Conservation (phyloP, 2,329 filamentous ascomycete species). For the Talaromyces rugulosus region DNA sequence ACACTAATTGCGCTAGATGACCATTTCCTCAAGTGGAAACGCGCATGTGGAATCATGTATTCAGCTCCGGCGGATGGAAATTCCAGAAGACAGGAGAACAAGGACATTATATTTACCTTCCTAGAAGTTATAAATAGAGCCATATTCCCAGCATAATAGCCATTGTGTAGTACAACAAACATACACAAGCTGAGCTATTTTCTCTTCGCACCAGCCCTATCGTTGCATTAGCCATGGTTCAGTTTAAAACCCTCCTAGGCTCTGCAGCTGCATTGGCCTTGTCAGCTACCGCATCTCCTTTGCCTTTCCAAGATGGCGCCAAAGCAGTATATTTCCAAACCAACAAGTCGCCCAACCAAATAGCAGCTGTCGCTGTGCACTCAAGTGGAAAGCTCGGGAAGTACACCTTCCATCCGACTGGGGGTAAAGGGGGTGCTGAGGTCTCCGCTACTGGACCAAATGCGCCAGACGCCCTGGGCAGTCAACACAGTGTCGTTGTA, state of each 20-base stretch:
- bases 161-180: background rate
- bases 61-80: background rate
- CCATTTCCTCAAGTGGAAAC: background rate
- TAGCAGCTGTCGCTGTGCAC: background rate
- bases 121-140: background rate
- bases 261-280: background rate
- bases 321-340: slow-evolving; percentile 1
- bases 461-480: background rate
- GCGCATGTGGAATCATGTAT: background rate
- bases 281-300: background rate
- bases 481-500: slow-evolving; percentile 1
- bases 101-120: background rate
- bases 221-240: background rate
- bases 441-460: background rate
- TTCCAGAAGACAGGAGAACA: background rate
- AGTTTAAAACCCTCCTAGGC: background rate
- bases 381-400: slow-evolving; percentile 1
- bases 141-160: background rate
- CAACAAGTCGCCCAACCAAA: slow-evolving; percentile 1
- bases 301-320: background rate
- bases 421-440: background rate
- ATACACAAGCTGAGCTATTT: background rate
- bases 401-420: background rate
- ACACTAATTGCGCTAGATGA: background rate
- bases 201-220: background rate